These are phyloP conservation scores for Bathelium albidoporum DNA, from an alignment of 495 filamentous ascomycete species.

Conservation along the genomic window DNA sequence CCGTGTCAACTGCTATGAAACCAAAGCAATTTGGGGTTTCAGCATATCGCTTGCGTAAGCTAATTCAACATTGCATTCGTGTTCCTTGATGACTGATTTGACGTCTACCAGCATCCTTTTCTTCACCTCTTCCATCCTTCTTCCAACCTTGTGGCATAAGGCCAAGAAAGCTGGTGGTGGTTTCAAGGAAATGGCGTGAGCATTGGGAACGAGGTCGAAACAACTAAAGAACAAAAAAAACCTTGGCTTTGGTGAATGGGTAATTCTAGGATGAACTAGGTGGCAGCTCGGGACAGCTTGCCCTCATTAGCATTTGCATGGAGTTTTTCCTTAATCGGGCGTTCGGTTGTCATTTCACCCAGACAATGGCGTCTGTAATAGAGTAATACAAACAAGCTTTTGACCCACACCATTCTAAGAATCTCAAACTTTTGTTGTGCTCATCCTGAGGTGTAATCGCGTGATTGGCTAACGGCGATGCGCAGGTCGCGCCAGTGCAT, in stretches of 20 bases:
- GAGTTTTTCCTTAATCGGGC: neutral
- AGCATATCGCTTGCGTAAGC: constrained; percentile 67
- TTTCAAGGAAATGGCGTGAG: neutral
- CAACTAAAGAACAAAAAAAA: too few species aligned
- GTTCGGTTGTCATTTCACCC: neutral
- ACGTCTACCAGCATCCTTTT: constrained; percentile 28
- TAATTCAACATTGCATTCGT: neutral
- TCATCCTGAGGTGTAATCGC: too few species aligned
- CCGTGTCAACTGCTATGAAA: constrained; percentile 67
- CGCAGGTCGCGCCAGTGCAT: neutral
- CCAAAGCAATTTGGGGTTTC: constrained; percentile 84
- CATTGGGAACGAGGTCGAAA: too few species aligned
- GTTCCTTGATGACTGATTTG: neutral
- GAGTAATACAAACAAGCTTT: constrained; percentile 1
- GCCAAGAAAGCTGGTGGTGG: constrained; percentile 27
- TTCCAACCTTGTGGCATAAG: constrained; percentile 33
- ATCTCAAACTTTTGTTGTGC: too few species aligned
- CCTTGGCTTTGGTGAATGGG: too few species aligned
- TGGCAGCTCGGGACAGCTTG: neutral
- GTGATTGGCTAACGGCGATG: neutral
- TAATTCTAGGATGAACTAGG: too few species aligned
- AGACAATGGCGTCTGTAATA: neutral
- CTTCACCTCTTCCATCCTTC: constrained; percentile 26
- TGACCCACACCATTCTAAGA: too few species aligned
- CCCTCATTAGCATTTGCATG: neutral